phyloP scores from a whole-genome alignment of 805 yeast species.

The Cyberlindnera veronae region DNA sequence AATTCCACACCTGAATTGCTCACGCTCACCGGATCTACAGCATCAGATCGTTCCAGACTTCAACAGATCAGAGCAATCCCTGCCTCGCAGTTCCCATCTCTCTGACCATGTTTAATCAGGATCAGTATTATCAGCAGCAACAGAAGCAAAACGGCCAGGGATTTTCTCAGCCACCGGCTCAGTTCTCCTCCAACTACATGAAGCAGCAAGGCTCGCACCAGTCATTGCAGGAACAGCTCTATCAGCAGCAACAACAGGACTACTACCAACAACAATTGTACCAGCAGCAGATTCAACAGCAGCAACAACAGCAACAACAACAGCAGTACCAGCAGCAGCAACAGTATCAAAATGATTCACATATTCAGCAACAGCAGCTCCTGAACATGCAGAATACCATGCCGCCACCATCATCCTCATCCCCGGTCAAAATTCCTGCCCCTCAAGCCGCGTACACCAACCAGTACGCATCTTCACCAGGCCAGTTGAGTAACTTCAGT shows the following conservation, averaged over 20 bases:
- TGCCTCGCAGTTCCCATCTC: no score
- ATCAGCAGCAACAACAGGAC: constrained; percentile 32
- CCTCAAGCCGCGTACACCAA: constrained; percentile 12
- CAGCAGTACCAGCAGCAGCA: constrained; percentile 25
- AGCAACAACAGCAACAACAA: constrained; percentile 25
- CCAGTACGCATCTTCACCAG: constrained; percentile 24
- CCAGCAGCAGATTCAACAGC: constrained; percentile 31
- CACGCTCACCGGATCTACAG: neutral
- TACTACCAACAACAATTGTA: constrained; percentile 31
- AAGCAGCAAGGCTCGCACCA: constrained; percentile 38
- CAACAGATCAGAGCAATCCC: neutral
- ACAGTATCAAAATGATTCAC: constrained; percentile 24
- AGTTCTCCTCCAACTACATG: constrained; percentile 35
- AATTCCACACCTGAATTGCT: neutral
- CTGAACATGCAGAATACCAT: constrained; percentile 27
- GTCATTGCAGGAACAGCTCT: constrained; percentile 36
- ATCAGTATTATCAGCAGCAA: constrained; percentile 16
- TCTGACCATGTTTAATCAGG: constrained; percentile 20
- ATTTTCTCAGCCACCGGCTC: constrained; percentile 33
- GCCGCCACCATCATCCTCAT: constrained; percentile 25
- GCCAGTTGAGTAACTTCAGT: constrained; percentile 20
- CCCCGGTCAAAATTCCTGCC: constrained; percentile 22
- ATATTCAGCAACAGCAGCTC: constrained; percentile 26
- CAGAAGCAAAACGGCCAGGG: constrained; percentile 21
- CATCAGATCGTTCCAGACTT: neutral